phyloP scores from a whole-genome alignment of 306 rosid genomes.

The Erythrophleum fordii region DNA sequence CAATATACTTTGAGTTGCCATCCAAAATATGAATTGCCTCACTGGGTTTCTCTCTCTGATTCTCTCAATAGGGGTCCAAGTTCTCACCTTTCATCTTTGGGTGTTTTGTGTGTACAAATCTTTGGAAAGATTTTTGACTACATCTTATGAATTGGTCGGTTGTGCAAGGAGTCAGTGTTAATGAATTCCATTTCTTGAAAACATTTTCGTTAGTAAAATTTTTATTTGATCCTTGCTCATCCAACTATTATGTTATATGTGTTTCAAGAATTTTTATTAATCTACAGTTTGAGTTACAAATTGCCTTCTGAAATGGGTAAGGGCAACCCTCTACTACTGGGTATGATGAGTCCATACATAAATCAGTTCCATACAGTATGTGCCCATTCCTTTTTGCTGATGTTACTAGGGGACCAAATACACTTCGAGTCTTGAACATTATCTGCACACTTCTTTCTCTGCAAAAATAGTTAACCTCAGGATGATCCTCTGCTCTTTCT shows the following conservation, averaged over 20 bases:
- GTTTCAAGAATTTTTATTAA: no score
- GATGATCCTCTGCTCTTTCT: slow-evolving; percentile 5
- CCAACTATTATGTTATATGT: no score
- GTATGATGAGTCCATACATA: slow-evolving; percentile 5
- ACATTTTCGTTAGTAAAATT: no score
- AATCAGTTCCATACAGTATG: neutral
- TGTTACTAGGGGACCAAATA: slow-evolving; percentile 40
- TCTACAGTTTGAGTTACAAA: neutral
- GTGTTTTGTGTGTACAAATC: slow-evolving; percentile 24
- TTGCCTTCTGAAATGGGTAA: slow-evolving; percentile 36
- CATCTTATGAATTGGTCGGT: neutral
- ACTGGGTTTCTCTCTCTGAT: slow-evolving; percentile 8
- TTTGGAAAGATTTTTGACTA: neutral
- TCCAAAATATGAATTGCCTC: neutral
- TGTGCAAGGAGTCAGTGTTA: neutral
- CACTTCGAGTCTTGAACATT: neutral
- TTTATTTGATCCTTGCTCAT: neutral
- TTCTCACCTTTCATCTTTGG: neutral
- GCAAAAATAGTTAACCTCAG: neutral
- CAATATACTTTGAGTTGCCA: slow-evolving; percentile 13
- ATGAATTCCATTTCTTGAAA: no score
- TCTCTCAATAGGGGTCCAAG: neutral
- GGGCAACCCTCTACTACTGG: neutral
- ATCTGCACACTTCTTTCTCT: neutral
- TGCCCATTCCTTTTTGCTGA: slow-evolving; percentile 39